Base-by-base conservation (phyloP, 306 rosid species). In the Ammopiptanthus mongolicus region DNA sequence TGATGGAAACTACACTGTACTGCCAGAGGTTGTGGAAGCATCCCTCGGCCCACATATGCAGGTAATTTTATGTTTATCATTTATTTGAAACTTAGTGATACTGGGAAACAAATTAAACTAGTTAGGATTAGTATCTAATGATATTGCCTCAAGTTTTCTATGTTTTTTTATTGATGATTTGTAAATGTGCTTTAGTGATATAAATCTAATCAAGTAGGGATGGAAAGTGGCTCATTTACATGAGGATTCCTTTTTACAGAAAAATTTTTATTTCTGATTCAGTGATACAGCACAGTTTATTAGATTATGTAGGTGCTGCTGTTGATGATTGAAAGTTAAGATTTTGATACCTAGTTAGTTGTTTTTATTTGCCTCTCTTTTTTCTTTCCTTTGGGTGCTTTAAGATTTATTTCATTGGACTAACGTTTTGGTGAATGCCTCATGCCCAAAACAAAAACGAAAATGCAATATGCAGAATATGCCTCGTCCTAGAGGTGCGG, bases 401-500 rank as follows among this genome's bases (percentile, higher is more conserved):
- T 70, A 37, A 5, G 23, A 8, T 51, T 66, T 22, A 41, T 12
- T 12, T 52, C 17, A 15, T 62, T 6, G 57, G 37, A n/a, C 80
- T 25, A 66, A 39, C 51, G 18, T 47, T 77, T 58, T 28, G 39
- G 18, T 66, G 13, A 19, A 48, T 29, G 47, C 23, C 8, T 21
- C 47, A 31, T 63, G 17, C 51, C 48, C 6, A 18, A 76, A 56
- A 62, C 5, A 42, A 37, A 44, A 41, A 55, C 59, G 78, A 83
- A 64, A 57, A 65, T 74, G 69, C 51, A 42, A 21, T 77, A 29
- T 47, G 46, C 84, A 95, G 99, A 87, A 95, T 83, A 95, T 95
- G 99, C 99, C 99, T 60, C 92, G 99, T 80, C 99, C 99, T 63
- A 92, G 99, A 89, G 99, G 99, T 78, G 98, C 98, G 34, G 99